Evolutionary conservation across 441 rosid genomes (phyloP).

Genomic region (Heliophila coronopifolia): DNA sequence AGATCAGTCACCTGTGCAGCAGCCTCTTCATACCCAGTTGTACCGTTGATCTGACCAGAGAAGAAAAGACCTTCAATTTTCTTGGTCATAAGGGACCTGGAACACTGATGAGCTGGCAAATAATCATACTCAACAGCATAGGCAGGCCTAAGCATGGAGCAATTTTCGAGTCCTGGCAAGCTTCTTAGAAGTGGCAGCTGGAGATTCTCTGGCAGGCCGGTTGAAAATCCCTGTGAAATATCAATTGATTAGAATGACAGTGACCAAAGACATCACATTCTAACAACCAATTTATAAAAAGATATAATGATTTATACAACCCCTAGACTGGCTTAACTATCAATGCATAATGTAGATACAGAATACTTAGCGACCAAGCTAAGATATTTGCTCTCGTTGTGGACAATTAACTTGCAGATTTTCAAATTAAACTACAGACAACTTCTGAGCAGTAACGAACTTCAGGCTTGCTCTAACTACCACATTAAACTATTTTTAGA

Average conservation of each 20-base stretch:
- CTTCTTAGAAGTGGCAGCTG: conserved; percentile 92
- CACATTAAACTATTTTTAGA: not conserved
- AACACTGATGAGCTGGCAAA: conserved; percentile 92
- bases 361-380: conserved; percentile 5
- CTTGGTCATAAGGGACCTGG: conserved; percentile 94
- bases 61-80: conserved; percentile 89
- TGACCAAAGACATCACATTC: conserved; percentile 1
- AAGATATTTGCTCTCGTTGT: conserved; percentile 8
- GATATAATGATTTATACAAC: not conserved
- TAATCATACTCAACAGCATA: conserved; percentile 98
- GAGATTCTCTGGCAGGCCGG: conserved; percentile 89
- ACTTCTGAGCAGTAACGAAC: conserved; percentile 5
- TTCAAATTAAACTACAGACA: not conserved
- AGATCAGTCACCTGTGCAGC: conserved; percentile 75
- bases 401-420: not conserved
- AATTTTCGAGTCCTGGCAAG: conserved; percentile 92
- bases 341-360: not conserved
- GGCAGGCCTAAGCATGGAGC: conserved; percentile 95
- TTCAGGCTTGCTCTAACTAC: conserved; percentile 3
- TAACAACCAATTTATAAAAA: not conserved
- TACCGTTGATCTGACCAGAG: conserved; percentile 98
- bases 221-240: conserved; percentile 77
- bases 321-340: not conserved
- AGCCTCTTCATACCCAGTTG: conserved; percentile 99
- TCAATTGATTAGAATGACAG: conserved; percentile 5